Evolutionary conservation across 257 asterid genomes (phyloP).

Genomic region (Solanum commersonii): DNA sequence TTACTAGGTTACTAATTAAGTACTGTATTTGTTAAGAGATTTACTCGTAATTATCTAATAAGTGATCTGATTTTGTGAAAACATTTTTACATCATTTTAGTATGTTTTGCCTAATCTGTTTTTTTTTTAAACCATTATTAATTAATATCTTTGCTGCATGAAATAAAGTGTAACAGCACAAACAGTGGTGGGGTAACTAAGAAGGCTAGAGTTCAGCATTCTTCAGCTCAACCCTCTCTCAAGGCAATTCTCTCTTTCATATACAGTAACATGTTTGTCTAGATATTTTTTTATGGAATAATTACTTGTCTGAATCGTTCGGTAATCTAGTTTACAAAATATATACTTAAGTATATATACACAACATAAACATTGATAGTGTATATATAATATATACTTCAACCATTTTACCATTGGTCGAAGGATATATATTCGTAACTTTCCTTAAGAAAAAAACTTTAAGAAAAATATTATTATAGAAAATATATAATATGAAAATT

Average conservation of each 20-base stretch:
- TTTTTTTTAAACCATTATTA: not conserved
- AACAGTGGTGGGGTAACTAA: conserved; percentile 55
- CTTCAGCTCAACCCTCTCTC: conserved; percentile 70
- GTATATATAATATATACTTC: not conserved
- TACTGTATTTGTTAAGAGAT: not conserved
- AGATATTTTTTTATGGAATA: not conserved
- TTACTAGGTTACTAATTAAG: not conserved
- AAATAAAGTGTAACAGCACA: conserved; percentile 53
- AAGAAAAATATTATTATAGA: too few relatives aligned
- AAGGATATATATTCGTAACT: not conserved
- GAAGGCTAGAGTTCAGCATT: conserved; percentile 88
- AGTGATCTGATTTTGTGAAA: not conserved
- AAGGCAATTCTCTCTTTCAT: conserved; percentile 38
- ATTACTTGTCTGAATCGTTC: not conserved
- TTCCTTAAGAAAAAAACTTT: too few relatives aligned
- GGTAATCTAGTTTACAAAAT: not conserved
- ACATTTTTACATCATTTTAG: not conserved
- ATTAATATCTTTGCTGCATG: not conserved
- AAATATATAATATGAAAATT: too few relatives aligned
- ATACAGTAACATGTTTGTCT: not conserved
- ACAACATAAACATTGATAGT: not conserved
- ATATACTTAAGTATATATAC: not conserved
- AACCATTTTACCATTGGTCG: not conserved
- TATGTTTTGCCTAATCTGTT: not conserved
- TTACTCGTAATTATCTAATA: not conserved